These are phyloP conservation scores for Ascobolus immersus DNA, from an alignment of 495 filamentous ascomycete genomes.

Conservation along the genomic window DNA sequence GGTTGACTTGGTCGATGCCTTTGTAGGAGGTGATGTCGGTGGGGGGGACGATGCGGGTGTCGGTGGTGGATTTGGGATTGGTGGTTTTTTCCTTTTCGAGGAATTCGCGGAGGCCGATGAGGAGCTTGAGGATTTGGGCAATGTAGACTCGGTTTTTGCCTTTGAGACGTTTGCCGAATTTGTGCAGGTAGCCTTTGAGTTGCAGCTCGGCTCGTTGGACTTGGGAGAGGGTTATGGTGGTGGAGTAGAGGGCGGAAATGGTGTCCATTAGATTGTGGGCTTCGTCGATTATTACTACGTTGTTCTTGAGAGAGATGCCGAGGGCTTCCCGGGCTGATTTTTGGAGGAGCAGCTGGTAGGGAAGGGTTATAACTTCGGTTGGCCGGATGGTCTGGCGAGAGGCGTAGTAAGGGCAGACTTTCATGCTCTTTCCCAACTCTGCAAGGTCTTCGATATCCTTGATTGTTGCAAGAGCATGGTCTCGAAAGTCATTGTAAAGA, in stretches of 20 bases:
- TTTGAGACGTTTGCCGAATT: slow-evolving; percentile 65
- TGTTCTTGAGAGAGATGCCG: slow-evolving; percentile 57
- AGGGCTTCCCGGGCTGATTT: slow-evolving; percentile 73
- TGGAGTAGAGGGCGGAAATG: slow-evolving; percentile 64
- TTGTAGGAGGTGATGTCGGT: slow-evolving; percentile 54
- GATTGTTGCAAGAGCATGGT: slow-evolving; percentile 58
- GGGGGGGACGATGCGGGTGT: slow-evolving; percentile 39
- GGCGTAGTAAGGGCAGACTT: slow-evolving; percentile 88
- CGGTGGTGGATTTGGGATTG: slow-evolving; percentile 38
- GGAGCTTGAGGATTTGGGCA: slow-evolving; percentile 53
- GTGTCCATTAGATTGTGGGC: slow-evolving; percentile 96
- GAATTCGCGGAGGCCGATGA: slow-evolving; percentile 48
- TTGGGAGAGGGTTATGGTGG: slow-evolving; percentile 45
- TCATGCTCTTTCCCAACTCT: slow-evolving; percentile 46
- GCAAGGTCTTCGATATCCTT: slow-evolving; percentile 86
- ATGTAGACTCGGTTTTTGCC: slow-evolving; percentile 86
- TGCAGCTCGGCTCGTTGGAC: slow-evolving; percentile 44
- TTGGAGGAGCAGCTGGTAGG: slow-evolving; percentile 76
- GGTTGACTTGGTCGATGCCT: slow-evolving; percentile 82
- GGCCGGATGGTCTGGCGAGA: slow-evolving; percentile 57
- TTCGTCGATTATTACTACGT: slow-evolving; percentile 84
- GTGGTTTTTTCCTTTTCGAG: slow-evolving; percentile 29
- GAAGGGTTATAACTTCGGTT: slow-evolving; percentile 75
- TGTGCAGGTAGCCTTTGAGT: slow-evolving; percentile 57
- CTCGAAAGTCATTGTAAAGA: slow-evolving; percentile 56